These are phyloP conservation scores for Periglandula ipomoeae DNA, from an alignment of 2,329 filamentous ascomycete genomes.

Conservation along the genomic window DNA sequence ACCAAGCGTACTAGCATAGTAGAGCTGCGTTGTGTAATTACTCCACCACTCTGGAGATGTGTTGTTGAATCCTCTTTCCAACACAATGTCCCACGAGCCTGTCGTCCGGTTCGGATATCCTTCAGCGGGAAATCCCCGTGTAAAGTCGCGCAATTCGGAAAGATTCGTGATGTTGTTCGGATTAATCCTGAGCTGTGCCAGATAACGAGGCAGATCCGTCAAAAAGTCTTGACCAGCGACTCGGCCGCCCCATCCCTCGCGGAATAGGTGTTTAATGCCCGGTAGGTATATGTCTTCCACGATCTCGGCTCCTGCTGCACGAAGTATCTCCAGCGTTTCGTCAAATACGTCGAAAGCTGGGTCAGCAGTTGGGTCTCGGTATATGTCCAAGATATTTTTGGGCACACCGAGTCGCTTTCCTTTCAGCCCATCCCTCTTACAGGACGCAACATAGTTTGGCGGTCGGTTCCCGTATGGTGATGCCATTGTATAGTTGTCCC, in stretches of 20 bases:
- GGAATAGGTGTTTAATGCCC: conserved; percentile 14
- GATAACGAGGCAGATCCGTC: conserved; percentile 45
- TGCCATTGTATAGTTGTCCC: conserved; percentile 52
- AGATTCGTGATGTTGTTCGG: conserved; percentile 46
- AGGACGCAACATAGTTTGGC: conserved; percentile 53
- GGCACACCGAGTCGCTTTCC: conserved; percentile 58
- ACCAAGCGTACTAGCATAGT: conserved; percentile 45
- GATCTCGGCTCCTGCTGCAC: conserved; percentile 46
- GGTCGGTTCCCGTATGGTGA: conserved; percentile 45
- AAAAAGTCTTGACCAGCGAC: conserved; percentile 49
- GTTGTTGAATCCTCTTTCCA: conserved; percentile 45
- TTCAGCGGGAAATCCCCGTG: conserved; percentile 40
- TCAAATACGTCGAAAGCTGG: conserved; percentile 33
- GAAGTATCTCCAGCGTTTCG: conserved; percentile 39
- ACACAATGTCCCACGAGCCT: conserved; percentile 40
- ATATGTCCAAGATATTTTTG: conserved; percentile 35
- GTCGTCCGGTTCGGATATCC: conserved; percentile 51
- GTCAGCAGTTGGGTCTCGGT: neutral
- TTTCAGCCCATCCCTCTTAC: conserved; percentile 40
- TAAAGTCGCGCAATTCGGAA: conserved; percentile 43
- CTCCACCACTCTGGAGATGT: conserved; percentile 46
- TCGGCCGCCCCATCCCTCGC: conserved; percentile 21
- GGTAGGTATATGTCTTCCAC: conserved; percentile 31
- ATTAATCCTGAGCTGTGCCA: conserved; percentile 45
- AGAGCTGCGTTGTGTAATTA: conserved; percentile 43